These are phyloP conservation scores for Apiospora koreana DNA, from an alignment of 2,329 filamentous ascomycete genomes.

Conservation along the genomic window DNA sequence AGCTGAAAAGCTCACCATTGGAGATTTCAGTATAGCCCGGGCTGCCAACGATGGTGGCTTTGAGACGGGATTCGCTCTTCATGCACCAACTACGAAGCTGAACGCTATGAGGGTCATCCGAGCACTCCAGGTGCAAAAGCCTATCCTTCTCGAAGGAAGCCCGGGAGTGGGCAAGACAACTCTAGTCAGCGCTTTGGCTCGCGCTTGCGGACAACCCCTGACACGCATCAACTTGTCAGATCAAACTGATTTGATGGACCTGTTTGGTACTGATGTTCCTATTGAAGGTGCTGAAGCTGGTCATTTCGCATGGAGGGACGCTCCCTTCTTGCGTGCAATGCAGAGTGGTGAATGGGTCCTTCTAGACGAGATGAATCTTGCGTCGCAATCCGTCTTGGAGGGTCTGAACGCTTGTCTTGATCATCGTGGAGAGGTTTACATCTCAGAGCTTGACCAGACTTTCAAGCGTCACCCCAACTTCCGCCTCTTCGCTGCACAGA, in stretches of 20 bases:
- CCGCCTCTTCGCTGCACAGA: constrained; percentile 94
- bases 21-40: constrained; percentile 70
- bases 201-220: constrained; percentile 76
- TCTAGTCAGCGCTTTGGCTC: constrained; percentile 81
- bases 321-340: constrained; percentile 94
- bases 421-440: constrained; percentile 92
- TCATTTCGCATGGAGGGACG: constrained; percentile 93
- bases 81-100: constrained; percentile 83
- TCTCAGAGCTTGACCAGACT: constrained; percentile 91
- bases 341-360: constrained; percentile 96
- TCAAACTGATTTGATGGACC: constrained; percentile 95
- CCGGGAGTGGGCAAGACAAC: constrained; percentile 99
- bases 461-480: constrained; percentile 90
- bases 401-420: constrained; percentile 96
- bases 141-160: constrained; percentile 91
- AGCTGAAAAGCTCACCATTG: constrained; percentile 62
- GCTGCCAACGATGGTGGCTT: constrained; percentile 46
- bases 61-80: constrained; percentile 72
- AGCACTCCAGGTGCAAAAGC: constrained; percentile 85
- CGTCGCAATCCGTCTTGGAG: constrained; percentile 94
- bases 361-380: constrained; percentile 97
- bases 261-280: constrained; percentile 95
- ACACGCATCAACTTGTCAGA: constrained; percentile 97
- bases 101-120: constrained; percentile 92
- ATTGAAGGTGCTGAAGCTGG: constrained; percentile 90